phyloP scores from a whole-genome alignment of 345 rosid genomes.

The Aurinia saxatilis region DNA sequence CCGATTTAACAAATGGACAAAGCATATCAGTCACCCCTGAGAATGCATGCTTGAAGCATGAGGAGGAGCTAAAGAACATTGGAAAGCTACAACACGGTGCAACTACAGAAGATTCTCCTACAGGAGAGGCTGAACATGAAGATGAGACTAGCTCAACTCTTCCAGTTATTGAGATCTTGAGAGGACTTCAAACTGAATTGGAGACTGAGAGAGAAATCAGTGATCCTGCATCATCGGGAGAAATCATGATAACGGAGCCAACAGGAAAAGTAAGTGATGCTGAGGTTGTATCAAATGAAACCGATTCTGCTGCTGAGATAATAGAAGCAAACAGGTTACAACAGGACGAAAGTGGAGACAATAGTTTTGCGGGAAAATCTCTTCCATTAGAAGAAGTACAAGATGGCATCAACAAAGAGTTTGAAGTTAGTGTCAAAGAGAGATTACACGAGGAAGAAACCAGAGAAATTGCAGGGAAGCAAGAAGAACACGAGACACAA shows the following conservation, averaged over 20 bases:
- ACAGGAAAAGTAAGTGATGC: not conserved
- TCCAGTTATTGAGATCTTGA: constrained; percentile 28
- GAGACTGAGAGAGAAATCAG: constrained; percentile 7
- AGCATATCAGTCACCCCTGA: not conserved
- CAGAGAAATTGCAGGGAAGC: constrained; percentile 17
- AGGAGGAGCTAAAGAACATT: not conserved
- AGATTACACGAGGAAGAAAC: constrained; percentile 1
- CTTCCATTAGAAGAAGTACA: not conserved
- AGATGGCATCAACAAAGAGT: constrained; percentile 8
- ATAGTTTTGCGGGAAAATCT: not conserved
- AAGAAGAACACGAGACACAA: constrained; percentile 5
- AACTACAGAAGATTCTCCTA: constrained; percentile 8
- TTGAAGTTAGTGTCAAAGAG: not conserved
- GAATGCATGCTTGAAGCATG: not conserved
- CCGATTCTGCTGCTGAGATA: not conserved
- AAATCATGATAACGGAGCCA: not conserved
- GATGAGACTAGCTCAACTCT: constrained; percentile 11
- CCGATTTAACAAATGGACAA: not conserved
- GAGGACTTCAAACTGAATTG: constrained; percentile 15
- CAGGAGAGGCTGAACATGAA: constrained; percentile 16
- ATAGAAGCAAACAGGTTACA: constrained; percentile 5
- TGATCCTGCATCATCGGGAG: not conserved
- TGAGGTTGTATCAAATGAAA: not conserved
- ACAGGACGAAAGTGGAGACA: not conserved
- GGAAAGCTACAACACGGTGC: not conserved